Percentiles rank a stretch among this genome's conserved stretches.
phyloP scores from a whole-genome alignment of 306 rosid species.

The Hylodesmum podocarpum region DNA sequence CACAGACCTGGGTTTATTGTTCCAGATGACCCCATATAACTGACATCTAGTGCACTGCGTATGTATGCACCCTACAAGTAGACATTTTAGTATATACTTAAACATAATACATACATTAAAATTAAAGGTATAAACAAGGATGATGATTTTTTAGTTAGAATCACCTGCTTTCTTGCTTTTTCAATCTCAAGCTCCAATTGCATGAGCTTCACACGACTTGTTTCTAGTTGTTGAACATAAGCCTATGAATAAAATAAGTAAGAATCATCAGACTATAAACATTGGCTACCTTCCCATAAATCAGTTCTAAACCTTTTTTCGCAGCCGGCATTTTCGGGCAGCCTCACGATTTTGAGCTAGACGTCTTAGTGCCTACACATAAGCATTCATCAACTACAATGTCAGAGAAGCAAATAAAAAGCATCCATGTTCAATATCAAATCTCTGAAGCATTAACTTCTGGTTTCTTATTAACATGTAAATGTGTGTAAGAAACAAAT shows the following conservation, averaged over 20 bases:
- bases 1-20: conserved; percentile 60
- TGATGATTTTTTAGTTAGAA: background rate
- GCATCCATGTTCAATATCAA: background rate
- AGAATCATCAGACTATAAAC: conserved; percentile 21
- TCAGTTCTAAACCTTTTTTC: conserved; percentile 63
- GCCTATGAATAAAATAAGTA: conserved; percentile 47
- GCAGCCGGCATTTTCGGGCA: conserved; percentile 73
- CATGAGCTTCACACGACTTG: conserved; percentile 73
- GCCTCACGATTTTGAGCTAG: conserved; percentile 88
- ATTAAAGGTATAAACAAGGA: background rate
- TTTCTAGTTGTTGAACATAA: conserved; percentile 80
- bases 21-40: conserved; percentile 50
- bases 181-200: conserved; percentile 78
- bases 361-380: conserved; percentile 57
- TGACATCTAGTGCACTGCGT: conserved; percentile 37
- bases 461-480: background rate
- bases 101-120: background rate
- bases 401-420: background rate
- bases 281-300: background rate
- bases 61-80: conserved; percentile 45
- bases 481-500: conserved; percentile 5
- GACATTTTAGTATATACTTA: conserved; percentile 11
- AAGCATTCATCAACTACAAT: conserved; percentile 11
- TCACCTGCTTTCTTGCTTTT: conserved; percentile 68
- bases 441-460: conserved; percentile 9